Base-by-base conservation (phyloP, 345 rosid genomes). In the Kernera saxatilis region DNA sequence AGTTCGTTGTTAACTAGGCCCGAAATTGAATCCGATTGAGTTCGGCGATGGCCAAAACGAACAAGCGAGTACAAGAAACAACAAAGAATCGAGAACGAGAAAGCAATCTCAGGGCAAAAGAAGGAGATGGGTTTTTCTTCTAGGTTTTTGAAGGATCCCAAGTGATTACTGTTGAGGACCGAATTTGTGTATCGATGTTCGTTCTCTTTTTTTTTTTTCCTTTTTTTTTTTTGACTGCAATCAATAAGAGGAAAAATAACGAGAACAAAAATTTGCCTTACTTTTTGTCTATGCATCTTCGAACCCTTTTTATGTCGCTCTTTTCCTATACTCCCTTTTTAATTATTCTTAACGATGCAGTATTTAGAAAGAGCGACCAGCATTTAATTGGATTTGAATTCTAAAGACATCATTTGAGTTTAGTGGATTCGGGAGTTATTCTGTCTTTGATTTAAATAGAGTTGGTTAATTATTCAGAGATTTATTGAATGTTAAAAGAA, bases 111-210 rank as follows among this genome's bases (percentile, higher is more conserved):
- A 14, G 12, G 30, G 35, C 12, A 44, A 15, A n/a, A 35, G 18
- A 17, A 63, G 33, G 33, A 46, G 76, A 32, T 53, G 70, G 11
- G 29, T 41, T 54, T 54, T 72, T 69, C 49, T 46, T 69, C 39
- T 61, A 52, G 69, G 64, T 50, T 55, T 49, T 74, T 50, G 4
- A 58, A 57, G 37, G 70, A 72, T 72, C 76, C 55, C 64, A 52
- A 62, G 76, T 73, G 71, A 73, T 73, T 64, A 73, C 49, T 73
- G 67, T 66, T 39, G 33, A 64, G 58, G 67, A 68, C 17, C 53
- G 67, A 65, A 27, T 66, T 57, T 59, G 66, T 65, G 45, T 36
- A 33, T 46, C 36, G 59, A 56, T 73, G 77, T 73, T 73, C 71
- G 19, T 55, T 71, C 22, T 52, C 23, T 39, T 11, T 25, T 0